Conservation (phyloP, 1,284 basidiomycete species). For the Phaffia rhodozyma region DNA sequence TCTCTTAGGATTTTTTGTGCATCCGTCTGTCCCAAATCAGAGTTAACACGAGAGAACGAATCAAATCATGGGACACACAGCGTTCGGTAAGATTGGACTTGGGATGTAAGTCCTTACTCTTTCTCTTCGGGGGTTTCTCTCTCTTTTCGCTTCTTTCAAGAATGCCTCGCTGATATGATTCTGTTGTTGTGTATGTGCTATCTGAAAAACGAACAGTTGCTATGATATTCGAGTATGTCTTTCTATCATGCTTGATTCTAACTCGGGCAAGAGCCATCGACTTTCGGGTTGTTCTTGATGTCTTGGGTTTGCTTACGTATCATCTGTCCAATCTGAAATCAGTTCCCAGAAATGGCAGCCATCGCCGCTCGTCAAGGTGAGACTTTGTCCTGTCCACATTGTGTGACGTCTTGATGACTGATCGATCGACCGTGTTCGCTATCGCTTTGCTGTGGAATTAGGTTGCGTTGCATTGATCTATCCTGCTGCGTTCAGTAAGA, state of each 20-base stretch:
- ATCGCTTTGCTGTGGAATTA: conserved; percentile 26
- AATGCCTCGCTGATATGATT: too few species aligned
- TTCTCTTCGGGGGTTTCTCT: too few species aligned
- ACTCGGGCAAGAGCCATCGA: too few species aligned
- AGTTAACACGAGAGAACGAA: not conserved
- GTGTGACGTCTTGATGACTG: not conserved
- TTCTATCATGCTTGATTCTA: too few species aligned
- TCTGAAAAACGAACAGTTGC: conserved; percentile 22
- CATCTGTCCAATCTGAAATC: conserved; percentile 27
- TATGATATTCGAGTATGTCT: conserved; percentile 35
- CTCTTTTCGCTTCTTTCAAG: too few species aligned
- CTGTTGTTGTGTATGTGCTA: too few species aligned
- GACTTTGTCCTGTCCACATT: conserved; percentile 14
- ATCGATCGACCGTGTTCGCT: too few species aligned
- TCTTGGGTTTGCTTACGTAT: not conserved
- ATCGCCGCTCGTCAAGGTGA: conserved; percentile 74
- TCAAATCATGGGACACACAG: not conserved
- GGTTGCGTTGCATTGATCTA: conserved; percentile 86
- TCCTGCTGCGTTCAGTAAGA: conserved; percentile 46
- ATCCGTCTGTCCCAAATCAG: not conserved
- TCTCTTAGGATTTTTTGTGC: not conserved
- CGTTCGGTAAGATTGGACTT: conserved; percentile 37
- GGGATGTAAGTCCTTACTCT: conserved; percentile 25
- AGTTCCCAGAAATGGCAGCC: conserved; percentile 92
- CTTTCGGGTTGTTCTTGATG: not conserved